phyloP scores from a whole-genome alignment of 2,329 filamentous ascomycete genomes.

The Arthroderma sp. region DNA sequence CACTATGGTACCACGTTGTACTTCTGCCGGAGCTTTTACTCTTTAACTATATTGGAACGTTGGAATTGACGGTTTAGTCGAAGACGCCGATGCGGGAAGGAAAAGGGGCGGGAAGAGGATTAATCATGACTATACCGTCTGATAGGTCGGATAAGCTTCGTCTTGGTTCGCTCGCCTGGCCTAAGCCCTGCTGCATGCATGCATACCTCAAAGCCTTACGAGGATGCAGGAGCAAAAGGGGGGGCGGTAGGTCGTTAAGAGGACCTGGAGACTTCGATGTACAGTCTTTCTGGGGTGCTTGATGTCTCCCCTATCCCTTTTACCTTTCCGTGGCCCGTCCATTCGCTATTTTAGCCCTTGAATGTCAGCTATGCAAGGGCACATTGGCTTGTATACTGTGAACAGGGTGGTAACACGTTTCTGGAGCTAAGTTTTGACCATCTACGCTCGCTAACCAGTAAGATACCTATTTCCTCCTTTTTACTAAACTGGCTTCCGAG shows the following conservation, averaged over 20 bases:
- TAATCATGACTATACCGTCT: background rate
- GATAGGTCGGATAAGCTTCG: background rate
- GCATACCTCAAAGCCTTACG: background rate
- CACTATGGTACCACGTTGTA: slow-evolving; percentile 5
- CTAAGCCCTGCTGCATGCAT: background rate
- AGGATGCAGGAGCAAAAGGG: background rate
- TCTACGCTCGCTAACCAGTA: background rate
- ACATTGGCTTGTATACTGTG: background rate
- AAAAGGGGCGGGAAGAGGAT: background rate
- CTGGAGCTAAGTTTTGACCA: background rate
- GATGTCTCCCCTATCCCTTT: background rate
- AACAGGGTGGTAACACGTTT: slow-evolving; percentile 1
- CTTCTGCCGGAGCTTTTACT: background rate
- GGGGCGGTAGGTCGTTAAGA: background rate
- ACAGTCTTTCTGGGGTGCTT: background rate
- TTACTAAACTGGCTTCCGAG: background rate
- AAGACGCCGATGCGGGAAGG: background rate
- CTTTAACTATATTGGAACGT: background rate
- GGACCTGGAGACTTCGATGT: background rate
- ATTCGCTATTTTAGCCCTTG: background rate
- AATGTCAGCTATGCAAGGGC: slow-evolving; percentile 2
- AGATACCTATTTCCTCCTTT: background rate
- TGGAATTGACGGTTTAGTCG: background rate
- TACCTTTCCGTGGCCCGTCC: background rate
- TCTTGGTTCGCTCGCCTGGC: background rate